Base-by-base conservation (phyloP, 352 stramenopile species). In the Phytophthora pseudosyringae region DNA sequence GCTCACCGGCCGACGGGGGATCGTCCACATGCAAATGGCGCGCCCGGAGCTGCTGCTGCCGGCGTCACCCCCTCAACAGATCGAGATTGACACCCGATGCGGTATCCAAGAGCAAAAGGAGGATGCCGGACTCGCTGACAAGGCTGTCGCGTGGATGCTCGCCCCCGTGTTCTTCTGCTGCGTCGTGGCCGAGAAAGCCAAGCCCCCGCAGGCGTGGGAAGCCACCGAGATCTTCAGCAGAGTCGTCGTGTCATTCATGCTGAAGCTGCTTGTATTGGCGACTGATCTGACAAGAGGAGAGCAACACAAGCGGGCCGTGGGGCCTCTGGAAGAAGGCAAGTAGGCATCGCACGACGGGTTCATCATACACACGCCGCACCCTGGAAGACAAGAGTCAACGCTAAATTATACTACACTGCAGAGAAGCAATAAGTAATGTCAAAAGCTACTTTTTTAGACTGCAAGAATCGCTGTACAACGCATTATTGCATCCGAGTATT, bases 161-260 rank as follows among this genome's bases (percentile, higher is more conserved):
- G 56, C 64, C 1, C 78, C 75, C 0, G 45, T 87, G 21, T 82
- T 87, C 50, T 74, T 66, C 51, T 83, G 73, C 64, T 87, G 75
- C 43, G 53, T 83, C 38, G 50, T 67, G 31, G 48, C 66, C 9
- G 78, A 87, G 21, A 58, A 53, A 16, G n/a, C 61, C 2, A 64
- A 58, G 10, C 40, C 55, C 9, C 67, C 66, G 2, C 54, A 62
- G 1, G 45, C 44, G n/a, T 76, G 71, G 45, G 56, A 61, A 45
- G 36, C 70, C 18, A 76, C 75, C 10, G 69, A 69, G 48, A 38
- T 81, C 28, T 80, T 84, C 59, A 87, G 75, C 45, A 13, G 46
- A 18, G 69, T 69, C 5, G 64, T 85, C 33, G 67, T 87, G 25
- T 68, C 71, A 10, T 71, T 80, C 63, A 78, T 85, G 71, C 52